These are phyloP conservation scores for Taphrina sp. DNA, from an alignment of 1,139 yeast genomes.

Conservation along the genomic window DNA sequence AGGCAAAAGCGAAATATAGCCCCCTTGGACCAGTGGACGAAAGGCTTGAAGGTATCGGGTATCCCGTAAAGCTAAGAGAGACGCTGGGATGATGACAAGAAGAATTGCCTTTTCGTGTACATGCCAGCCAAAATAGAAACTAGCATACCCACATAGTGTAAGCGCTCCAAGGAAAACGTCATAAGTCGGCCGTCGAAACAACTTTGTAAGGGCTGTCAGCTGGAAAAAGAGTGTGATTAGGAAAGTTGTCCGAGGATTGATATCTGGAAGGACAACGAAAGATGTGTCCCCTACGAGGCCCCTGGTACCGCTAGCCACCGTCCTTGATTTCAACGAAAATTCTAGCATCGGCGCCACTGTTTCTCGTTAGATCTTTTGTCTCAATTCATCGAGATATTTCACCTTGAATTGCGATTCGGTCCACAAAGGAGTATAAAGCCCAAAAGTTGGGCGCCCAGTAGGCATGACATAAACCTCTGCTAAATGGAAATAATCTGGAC, in stretches of 20 bases:
- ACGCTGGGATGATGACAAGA: slow-evolving; percentile 73
- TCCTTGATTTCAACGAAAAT: slow-evolving; percentile 7
- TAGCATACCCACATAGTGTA: slow-evolving; percentile 85
- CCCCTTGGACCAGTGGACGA: slow-evolving; percentile 71
- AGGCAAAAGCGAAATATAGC: slow-evolving; percentile 86
- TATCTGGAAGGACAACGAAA: slow-evolving; percentile 74
- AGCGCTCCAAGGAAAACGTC: slow-evolving; percentile 78
- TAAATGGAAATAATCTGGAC: slow-evolving; percentile 79
- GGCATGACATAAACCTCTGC: slow-evolving; percentile 94
- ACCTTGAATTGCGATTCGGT: slow-evolving; percentile 62
- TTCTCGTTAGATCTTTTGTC: neutral
- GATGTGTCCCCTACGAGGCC: slow-evolving; percentile 90
- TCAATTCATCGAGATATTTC: slow-evolving; percentile 41
- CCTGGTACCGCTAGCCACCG: slow-evolving; percentile 55
- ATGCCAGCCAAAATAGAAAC: slow-evolving; percentile 96
- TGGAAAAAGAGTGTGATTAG: slow-evolving; percentile 78
- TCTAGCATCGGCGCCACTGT: slow-evolving; percentile 31
- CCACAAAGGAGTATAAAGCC: slow-evolving; percentile 90
- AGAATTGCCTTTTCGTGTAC: slow-evolving; percentile 96
- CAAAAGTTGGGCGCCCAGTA: slow-evolving; percentile 99
- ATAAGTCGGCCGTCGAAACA: slow-evolving; percentile 70
- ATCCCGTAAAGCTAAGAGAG: slow-evolving; percentile 59
- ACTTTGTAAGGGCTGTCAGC: slow-evolving; percentile 69
- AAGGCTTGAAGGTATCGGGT: slow-evolving; percentile 57
- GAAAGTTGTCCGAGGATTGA: slow-evolving; percentile 76